Conservation (phyloP, 2,329 filamentous ascomycete species). For the Graphilbum fragrans region DNA sequence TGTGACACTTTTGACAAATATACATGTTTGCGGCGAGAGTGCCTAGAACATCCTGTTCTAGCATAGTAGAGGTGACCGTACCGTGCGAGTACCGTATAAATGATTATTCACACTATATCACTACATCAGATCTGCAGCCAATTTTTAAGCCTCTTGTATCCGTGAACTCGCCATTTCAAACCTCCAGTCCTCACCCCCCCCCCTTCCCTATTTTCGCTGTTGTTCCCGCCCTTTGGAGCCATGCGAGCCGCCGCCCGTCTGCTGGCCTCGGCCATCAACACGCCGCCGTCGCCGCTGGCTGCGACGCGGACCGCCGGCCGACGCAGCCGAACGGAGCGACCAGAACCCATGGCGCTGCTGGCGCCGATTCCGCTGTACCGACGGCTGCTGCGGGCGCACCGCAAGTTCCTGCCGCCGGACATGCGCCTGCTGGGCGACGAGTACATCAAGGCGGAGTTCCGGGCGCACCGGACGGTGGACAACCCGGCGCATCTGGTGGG, state of each 20-base stretch:
- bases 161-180: too few relatives aligned
- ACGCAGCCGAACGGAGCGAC: background rate
- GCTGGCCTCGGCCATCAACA: background rate
- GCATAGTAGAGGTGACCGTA: too few relatives aligned
- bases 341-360: constrained; percentile 51
- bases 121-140: too few relatives aligned
- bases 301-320: background rate
- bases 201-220: too few relatives aligned
- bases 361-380: constrained; percentile 86
- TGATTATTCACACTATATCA: too few relatives aligned
- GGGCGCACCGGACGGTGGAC: constrained; percentile 69
- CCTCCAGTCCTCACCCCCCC: too few relatives aligned
- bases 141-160: too few relatives aligned
- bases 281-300: background rate
- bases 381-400: constrained; percentile 73
- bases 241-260: background rate
- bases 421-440: constrained; percentile 77
- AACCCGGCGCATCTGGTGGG: constrained; percentile 84
- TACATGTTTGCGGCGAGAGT: too few relatives aligned
- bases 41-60: too few relatives aligned
- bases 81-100: too few relatives aligned
- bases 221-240: background rate
- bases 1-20: too few relatives aligned
- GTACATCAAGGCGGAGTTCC: constrained; percentile 88
- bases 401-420: constrained; percentile 61